phyloP scores from a whole-genome alignment of 257 asterid genomes.

The Solanum pennellii region DNA sequence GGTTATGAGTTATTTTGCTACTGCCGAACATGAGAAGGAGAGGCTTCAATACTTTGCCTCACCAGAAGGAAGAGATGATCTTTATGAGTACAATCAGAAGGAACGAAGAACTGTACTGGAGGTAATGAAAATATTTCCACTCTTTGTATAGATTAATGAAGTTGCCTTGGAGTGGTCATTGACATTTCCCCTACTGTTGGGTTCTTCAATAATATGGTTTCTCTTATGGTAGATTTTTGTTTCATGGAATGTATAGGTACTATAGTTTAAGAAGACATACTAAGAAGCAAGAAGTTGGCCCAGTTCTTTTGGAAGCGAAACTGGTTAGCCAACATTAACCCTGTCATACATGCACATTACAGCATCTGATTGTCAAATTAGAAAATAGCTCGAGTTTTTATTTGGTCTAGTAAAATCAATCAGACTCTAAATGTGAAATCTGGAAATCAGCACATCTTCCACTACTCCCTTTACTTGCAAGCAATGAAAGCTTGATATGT shows the following conservation, averaged over 20 bases:
- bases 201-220: background rate
- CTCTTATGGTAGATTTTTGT: background rate
- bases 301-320: background rate
- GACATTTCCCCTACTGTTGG: background rate
- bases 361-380: background rate
- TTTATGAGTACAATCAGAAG: constrained; percentile 91
- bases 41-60: constrained; percentile 84
- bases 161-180: background rate
- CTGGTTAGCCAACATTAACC: background rate
- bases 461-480: background rate
- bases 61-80: constrained; percentile 95
- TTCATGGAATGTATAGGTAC: constrained; percentile 1
- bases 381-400: background rate
- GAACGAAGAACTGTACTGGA: constrained; percentile 89
- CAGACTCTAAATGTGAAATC: background rate
- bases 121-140: constrained; percentile 25
- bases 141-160: background rate
- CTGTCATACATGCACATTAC: background rate
- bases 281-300: constrained; percentile 2
- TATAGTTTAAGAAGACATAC: background rate
- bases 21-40: constrained; percentile 89
- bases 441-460: background rate
- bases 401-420: background rate
- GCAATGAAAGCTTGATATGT: background rate
- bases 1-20: constrained; percentile 90